Base-by-base conservation (phyloP, 2,329 filamentous ascomycete genomes). In the Mycocentrospora acerina region DNA sequence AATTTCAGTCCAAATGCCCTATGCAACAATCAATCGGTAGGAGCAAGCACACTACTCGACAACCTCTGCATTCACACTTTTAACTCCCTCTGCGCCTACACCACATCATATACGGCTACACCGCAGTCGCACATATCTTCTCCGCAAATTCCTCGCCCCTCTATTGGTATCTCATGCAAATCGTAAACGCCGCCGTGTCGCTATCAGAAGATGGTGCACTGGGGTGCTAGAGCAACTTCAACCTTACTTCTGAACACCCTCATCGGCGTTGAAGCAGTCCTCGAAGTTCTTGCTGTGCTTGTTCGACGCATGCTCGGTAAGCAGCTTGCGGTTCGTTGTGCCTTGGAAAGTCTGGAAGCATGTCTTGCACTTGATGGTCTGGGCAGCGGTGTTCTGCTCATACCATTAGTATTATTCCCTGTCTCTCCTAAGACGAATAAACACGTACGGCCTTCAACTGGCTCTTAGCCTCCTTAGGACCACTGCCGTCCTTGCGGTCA, bases 301-400 rank as follows among this genome's bases (percentile, higher is more conserved):
- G 71, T 88, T 88, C 49, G 70, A 64, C 46, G 86, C 84, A 67
- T 90, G 86, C 60, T 86, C 81, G 44, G 77, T 79, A 47, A 90
- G 79, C 47, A 85, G 82, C 58, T 83, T 83, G 46, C 78, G 81
- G 62, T 85, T 84, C 45, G 83, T 85, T 24, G 86, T 90, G 74
- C 85, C 84, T 55, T 90, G 78, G 73, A 90, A 90, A 19, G 85
- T 86, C 55, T 84, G 79, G 71, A 83, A 86, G 84, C 86, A 90
- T 59, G 82, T 75, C 53, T 79, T 72, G 77, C 86, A 90, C 69
- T 88, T 83, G 68, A 90, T 87, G 61, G 79, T 83, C 74, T 82
- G 86, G 43, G 86, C 86, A 54, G 83, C 75, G 55, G 79, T 75
- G 72, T 90, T 90, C 83, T 87, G 52, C 35, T 13, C 14, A 6